A percentile compares a stretch with the other conserved stretches of the same genome.
Conservation (phyloP, 805 yeast species). For the Pichia thaimueangensis region DNA sequence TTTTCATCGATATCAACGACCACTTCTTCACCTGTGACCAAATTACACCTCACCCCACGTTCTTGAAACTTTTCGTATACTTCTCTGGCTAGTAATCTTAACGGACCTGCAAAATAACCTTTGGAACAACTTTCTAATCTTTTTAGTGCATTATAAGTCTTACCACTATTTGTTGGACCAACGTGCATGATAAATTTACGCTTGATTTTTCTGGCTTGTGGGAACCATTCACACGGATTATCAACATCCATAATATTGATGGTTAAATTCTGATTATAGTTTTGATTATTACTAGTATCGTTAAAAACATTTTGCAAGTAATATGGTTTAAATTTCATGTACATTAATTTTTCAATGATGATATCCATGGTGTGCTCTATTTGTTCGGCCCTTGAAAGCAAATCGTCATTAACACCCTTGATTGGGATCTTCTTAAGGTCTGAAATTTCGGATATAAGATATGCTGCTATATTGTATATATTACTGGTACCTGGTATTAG, state of each 20-base stretch:
- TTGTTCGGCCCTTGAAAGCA: not conserved
- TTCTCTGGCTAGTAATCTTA: slow-evolving; percentile 85
- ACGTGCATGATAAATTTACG: slow-evolving; percentile 86
- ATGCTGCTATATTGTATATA: slow-evolving; percentile 8
- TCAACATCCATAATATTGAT: slow-evolving; percentile 38
- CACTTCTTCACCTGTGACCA: slow-evolving; percentile 94
- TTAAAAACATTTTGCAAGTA: slow-evolving; percentile 23
- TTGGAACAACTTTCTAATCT: slow-evolving; percentile 55
- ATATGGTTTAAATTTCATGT: slow-evolving; percentile 27
- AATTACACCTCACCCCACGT: slow-evolving; percentile 66
- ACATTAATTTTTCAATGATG: slow-evolving; percentile 25
- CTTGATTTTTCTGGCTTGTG: slow-evolving; percentile 72
- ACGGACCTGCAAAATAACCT: slow-evolving; percentile 94
- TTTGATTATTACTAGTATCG: slow-evolving; percentile 27
- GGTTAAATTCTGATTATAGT: slow-evolving; percentile 30
- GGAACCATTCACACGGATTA: slow-evolving; percentile 75
- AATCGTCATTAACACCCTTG: slow-evolving; percentile 4
- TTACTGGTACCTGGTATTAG: slow-evolving; percentile 14
- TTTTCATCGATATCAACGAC: slow-evolving; percentile 58
- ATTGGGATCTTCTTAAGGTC: slow-evolving; percentile 13
- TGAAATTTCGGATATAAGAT: slow-evolving; percentile 11
- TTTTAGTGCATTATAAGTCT: slow-evolving; percentile 77
- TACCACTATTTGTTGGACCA: slow-evolving; percentile 97
- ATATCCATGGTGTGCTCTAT: slow-evolving; percentile 17
- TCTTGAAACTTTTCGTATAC: slow-evolving; percentile 73